Percentiles rank a stretch among this genome's conserved stretches.
Evolutionary conservation across 768 basidiomycete species (phyloP).

Genomic region (Russula virescens): DNA sequence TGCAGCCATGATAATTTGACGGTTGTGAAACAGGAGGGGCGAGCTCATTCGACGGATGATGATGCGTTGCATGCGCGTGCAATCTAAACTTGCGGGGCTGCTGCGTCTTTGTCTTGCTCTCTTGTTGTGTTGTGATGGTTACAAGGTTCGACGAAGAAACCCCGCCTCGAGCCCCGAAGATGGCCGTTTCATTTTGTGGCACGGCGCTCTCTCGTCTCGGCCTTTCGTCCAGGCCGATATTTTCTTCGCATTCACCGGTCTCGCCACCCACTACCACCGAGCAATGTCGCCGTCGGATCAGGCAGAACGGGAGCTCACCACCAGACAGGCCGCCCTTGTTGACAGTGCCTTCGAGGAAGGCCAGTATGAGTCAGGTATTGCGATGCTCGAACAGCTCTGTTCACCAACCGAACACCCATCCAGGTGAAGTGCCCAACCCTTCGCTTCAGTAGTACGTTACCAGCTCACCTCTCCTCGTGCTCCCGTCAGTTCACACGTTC

Average conservation of each 20-base stretch:
- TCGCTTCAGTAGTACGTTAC: neutral
- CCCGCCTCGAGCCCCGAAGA: neutral
- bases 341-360: constrained; percentile 74
- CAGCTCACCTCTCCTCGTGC: neutral
- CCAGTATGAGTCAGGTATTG: constrained; percentile 65
- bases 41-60: constrained; percentile 20
- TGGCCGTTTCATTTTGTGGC: neutral
- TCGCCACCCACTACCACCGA: too few relatives aligned
- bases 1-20: constrained; percentile 25
- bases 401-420: constrained; percentile 52
- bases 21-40: constrained; percentile 19
- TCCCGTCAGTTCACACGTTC: constrained; percentile 19
- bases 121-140: neutral
- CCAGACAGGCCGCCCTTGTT: constrained; percentile 39
- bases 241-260: too few relatives aligned
- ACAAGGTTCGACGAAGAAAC: neutral
- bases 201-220: neutral
- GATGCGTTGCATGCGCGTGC: constrained; percentile 5
- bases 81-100: too few relatives aligned
- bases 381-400: constrained; percentile 55
- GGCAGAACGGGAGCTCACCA: constrained; percentile 14
- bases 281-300: neutral
- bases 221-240: too few relatives aligned
- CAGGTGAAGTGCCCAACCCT: constrained; percentile 38
- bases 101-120: neutral